A percentile compares a stretch with the other conserved stretches of the same genome.
Conservation (phyloP, 1,284 basidiomycete species). For the Kwoniella shivajii region DNA sequence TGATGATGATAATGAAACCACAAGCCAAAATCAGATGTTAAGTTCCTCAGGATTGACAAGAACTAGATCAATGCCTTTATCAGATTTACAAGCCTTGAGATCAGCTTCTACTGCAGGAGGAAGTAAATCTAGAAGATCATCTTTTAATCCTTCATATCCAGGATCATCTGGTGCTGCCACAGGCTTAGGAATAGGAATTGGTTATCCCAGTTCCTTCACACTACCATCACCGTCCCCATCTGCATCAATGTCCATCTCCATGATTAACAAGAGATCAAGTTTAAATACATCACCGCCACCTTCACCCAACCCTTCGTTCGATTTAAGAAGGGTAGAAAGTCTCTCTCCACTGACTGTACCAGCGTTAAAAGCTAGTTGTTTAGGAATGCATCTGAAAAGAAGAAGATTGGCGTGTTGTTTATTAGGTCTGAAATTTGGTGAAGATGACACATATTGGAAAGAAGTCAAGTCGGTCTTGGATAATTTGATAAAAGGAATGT, state of each 20-base stretch:
- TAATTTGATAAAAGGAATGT: slow-evolving; percentile 21
- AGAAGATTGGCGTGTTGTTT: slow-evolving; percentile 46
- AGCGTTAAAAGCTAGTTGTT: slow-evolving; percentile 42
- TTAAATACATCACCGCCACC: background rate
- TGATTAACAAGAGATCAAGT: slow-evolving; percentile 13
- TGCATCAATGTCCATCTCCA: background rate
- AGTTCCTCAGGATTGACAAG: slow-evolving; percentile 15
- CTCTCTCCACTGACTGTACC: slow-evolving; percentile 42
- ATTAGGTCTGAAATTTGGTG: slow-evolving; percentile 38
- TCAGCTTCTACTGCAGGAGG: slow-evolving; percentile 19
- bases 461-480: slow-evolving; percentile 27
- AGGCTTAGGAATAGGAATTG: background rate
- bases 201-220: too few species aligned
- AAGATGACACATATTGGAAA: slow-evolving; percentile 35
- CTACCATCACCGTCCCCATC: background rate
- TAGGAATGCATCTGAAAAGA: slow-evolving; percentile 45
- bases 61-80: slow-evolving; percentile 28
- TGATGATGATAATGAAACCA: slow-evolving; percentile 7
- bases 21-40: background rate
- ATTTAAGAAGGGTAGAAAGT: slow-evolving; percentile 22
- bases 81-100: slow-evolving; percentile 32
- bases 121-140: slow-evolving; percentile 14
- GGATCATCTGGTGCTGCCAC: too few species aligned
- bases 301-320: background rate
- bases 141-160: slow-evolving; percentile 3